Evolutionary conservation across 768 basidiomycete species (phyloP).

Genomic region (Russula foetens): DNA sequence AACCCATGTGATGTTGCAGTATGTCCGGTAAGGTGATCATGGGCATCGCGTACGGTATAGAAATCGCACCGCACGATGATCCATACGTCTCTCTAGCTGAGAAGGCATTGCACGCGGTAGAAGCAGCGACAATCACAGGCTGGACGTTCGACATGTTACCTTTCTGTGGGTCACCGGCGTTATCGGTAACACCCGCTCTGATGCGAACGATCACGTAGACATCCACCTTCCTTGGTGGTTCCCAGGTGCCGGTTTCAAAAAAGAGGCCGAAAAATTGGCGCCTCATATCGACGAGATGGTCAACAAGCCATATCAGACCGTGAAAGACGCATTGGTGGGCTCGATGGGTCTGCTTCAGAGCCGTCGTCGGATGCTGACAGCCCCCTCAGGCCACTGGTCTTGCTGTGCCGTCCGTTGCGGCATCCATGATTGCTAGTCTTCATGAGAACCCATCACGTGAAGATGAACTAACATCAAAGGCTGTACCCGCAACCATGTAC

Average conservation of each 20-base stretch:
- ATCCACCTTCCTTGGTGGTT: constrained; percentile 23
- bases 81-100: constrained; percentile 17
- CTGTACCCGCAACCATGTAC: constrained; percentile 15
- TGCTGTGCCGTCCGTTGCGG: constrained; percentile 11
- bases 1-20: constrained; percentile 6
- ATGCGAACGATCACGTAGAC: constrained; percentile 7
- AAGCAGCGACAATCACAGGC: constrained; percentile 8
- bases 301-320: constrained; percentile 21
- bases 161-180: constrained; percentile 9
- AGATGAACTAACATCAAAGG: constrained; percentile 12
- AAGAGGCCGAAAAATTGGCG: constrained; percentile 18
- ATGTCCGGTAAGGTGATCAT: constrained; percentile 18
- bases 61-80: constrained; percentile 18
- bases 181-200: neutral
- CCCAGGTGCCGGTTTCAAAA: constrained; percentile 25
- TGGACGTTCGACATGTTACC: constrained; percentile 19
- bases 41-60: constrained; percentile 21
- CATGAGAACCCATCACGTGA: constrained; percentile 7
- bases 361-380: neutral
- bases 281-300: constrained; percentile 20
- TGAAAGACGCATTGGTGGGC: constrained; percentile 16
- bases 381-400: neutral
- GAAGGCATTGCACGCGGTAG: constrained; percentile 15
- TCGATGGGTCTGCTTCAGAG: neutral
- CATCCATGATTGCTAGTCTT: constrained; percentile 10